Base-by-base conservation (phyloP, 2,329 filamentous ascomycete species). In the Alternaria arborescens region DNA sequence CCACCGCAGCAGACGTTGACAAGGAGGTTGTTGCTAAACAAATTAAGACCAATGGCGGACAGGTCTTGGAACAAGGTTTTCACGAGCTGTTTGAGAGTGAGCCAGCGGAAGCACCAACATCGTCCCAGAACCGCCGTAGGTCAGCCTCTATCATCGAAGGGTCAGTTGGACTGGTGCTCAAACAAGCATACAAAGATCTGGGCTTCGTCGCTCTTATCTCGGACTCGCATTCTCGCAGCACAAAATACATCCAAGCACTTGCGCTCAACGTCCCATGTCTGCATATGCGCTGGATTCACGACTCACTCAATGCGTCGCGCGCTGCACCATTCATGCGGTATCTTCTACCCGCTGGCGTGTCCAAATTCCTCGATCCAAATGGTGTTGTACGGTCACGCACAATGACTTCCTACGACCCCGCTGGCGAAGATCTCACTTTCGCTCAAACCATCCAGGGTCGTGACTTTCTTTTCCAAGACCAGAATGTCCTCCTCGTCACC, bases 161-260 rank as follows among this genome's bases (percentile, higher is more conserved):
- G 4, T 42, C 46, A 32, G 55, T 47, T n/a, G 60, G 59, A 59
- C 79, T 95, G 18, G 81, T 77, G 1, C 82, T 96, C 0, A 87
- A 71, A n/a, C 60, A 81, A 2, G 66, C 82, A 11, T 77, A 82
- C 22, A 85, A 86, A 22, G 79, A 84, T 2, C 82, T 89, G 1
- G 90, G 92, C 0, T 98, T 99, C 73, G 88, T 91, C 0, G 94
- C 93, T 4, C 82, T 98, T 14, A 91, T 99, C 61, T 90, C 94
- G 0, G 92, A 98, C 72, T 87, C 88, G 5, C 91, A 97, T 76
- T 95, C 91, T 7, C 88, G 94, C 47, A 93, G 93, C 64, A 87
- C 89, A 51, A 99, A 98, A 76, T 97, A 95, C 77, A 91, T 98
- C 84, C 94, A 98, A 79, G 95, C 95, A 0, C 86, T 99, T 2